Evolutionary conservation across 2,329 filamentous ascomycete genomes (phyloP).

Genomic region (Sphaerostilbella broomeana): DNA sequence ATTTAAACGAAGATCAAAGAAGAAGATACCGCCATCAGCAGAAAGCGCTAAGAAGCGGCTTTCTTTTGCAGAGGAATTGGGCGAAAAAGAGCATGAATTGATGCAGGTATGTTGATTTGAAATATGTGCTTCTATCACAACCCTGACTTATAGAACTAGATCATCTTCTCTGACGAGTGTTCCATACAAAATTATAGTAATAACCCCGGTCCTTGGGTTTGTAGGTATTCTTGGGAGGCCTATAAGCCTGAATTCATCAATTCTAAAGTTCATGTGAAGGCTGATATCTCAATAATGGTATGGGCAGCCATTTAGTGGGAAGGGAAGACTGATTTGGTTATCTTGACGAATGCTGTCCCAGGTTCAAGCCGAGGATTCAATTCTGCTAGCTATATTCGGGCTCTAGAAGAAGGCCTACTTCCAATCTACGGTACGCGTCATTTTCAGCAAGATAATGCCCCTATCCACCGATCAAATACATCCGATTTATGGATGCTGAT

Average conservation of each 20-base stretch:
- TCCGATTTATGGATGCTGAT: background rate
- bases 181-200: background rate
- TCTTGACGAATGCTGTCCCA: background rate
- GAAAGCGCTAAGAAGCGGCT: background rate
- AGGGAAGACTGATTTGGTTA: background rate
- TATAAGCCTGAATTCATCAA: background rate
- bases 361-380: background rate
- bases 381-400: background rate
- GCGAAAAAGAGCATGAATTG: background rate
- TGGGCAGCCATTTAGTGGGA: slow-evolving; percentile 1
- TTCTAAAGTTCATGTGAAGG: slow-evolving; percentile 1
- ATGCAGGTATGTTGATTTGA: background rate
- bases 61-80: background rate
- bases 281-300: slow-evolving; percentile 2
- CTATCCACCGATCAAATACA: background rate
- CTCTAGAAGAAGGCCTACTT: slow-evolving; percentile 1
- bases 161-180: background rate
- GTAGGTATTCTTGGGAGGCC: background rate
- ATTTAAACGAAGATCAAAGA: background rate
- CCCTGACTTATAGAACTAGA: background rate
- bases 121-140: background rate
- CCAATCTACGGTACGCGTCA: background rate
- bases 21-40: background rate
- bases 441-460: slow-evolving; percentile 1
- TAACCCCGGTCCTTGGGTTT: background rate